phyloP scores from a whole-genome alignment of 192 early-diverging fungal species.

The Tieghemiomyces parasiticus region DNA sequence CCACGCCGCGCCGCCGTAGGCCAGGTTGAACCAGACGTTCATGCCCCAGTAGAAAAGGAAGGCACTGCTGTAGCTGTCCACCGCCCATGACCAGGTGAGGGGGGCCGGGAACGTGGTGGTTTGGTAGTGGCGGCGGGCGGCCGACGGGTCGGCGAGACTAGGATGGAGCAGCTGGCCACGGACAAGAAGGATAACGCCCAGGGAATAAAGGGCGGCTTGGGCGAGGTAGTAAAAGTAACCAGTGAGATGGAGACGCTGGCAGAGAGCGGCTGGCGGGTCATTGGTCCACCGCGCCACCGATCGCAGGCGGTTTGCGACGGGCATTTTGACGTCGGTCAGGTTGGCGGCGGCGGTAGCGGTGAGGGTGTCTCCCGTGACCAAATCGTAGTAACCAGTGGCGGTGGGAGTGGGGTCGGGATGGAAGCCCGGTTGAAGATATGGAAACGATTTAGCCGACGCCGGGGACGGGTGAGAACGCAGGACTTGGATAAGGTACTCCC shows the following conservation, averaged over 20 bases:
- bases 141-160: neutral
- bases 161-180: neutral
- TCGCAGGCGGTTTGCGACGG: neutral
- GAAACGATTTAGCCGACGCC: too few relatives aligned
- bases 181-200: neutral
- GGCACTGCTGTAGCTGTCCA: neutral
- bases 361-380: too few relatives aligned
- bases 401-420: neutral
- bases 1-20: neutral
- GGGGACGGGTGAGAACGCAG: neutral
- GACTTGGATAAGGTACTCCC: neutral
- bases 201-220: neutral
- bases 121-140: neutral
- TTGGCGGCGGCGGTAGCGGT: neutral
- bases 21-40: neutral
- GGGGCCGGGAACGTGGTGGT: neutral
- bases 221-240: neutral
- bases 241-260: neutral
- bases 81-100: neutral
- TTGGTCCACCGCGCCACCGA: neutral
- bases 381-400: neutral
- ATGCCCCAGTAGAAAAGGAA: slow-evolving; percentile 10
- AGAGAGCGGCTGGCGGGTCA: neutral
- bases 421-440: neutral
- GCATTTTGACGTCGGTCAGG: neutral